Percentiles rank a stretch among this genome's conserved stretches.
These are phyloP conservation scores for Ramularia collo-cygni DNA, from an alignment of 2,329 filamentous ascomycete genomes.

Conservation along the genomic window DNA sequence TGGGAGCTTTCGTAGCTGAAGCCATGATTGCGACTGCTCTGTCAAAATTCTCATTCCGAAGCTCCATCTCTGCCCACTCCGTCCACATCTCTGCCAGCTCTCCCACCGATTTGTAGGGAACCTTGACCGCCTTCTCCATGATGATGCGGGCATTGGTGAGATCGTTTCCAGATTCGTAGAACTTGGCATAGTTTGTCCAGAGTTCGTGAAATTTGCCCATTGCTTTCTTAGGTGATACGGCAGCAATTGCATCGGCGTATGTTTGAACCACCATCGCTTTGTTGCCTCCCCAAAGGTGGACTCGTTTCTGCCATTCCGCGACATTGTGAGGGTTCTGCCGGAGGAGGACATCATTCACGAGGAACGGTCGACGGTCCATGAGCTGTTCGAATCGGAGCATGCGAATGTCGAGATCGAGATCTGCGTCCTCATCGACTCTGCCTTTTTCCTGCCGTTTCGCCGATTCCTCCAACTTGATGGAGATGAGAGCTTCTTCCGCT, in stretches of 20 bases:
- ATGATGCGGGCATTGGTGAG: conserved; percentile 80
- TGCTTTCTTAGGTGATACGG: conserved; percentile 90
- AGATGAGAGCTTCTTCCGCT: conserved; percentile 94
- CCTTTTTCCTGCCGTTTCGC: conserved; percentile 73
- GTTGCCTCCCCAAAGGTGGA: conserved; percentile 93
- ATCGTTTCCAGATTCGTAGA: conserved; percentile 86
- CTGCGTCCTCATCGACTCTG: conserved; percentile 69
- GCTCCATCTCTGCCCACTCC: conserved; percentile 97
- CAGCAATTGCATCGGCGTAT: conserved; percentile 87
- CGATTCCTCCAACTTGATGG: conserved; percentile 82
- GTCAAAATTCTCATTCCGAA: conserved; percentile 93
- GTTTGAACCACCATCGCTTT: conserved; percentile 85
- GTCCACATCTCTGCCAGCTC: conserved; percentile 98
- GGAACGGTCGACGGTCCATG: conserved; percentile 92
- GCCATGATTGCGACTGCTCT: conserved; percentile 93
- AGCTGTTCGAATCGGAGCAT: conserved; percentile 98
- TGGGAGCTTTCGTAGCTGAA: conserved; percentile 93
- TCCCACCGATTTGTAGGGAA: conserved; percentile 94
- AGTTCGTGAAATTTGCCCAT: conserved; percentile 88
- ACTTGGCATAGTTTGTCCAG: conserved; percentile 94
- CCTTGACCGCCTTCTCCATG: conserved; percentile 96
- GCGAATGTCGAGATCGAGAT: conserved; percentile 89
- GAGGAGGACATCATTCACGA: conserved; percentile 90
- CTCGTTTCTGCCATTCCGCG: conserved; percentile 91
- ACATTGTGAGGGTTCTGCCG: conserved; percentile 96